Conservation (phyloP, 768 basidiomycete genomes). For the Podaxis sp. region DNA sequence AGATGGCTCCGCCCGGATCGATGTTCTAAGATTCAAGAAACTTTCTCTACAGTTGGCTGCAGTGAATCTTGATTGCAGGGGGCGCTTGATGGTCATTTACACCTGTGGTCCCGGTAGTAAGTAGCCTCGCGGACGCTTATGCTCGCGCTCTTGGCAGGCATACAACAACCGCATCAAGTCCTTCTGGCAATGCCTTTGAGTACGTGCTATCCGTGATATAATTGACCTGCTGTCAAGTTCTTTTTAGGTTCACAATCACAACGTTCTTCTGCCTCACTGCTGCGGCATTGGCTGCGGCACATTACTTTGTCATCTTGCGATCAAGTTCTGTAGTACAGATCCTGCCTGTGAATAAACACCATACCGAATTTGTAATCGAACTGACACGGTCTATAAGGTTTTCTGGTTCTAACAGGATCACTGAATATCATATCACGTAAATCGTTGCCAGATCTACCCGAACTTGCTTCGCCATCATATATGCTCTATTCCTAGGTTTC, state of each 20-base stretch:
- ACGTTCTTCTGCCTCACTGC: slow-evolving; percentile 78
- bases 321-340: slow-evolving; percentile 81
- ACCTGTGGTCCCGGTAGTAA: slow-evolving; percentile 48
- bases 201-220: slow-evolving; percentile 27
- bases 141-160: slow-evolving; percentile 43
- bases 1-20: slow-evolving; percentile 68
- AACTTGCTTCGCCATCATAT: slow-evolving; percentile 76
- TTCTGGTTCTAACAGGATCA: slow-evolving; percentile 68
- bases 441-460: slow-evolving; percentile 85
- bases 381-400: slow-evolving; percentile 37
- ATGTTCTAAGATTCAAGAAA: slow-evolving; percentile 66
- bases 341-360: slow-evolving; percentile 53
- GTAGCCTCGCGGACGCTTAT: too few relatives aligned
- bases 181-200: slow-evolving; percentile 80
- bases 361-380: not conserved
- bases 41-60: slow-evolving; percentile 59
- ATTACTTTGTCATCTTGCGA: slow-evolving; percentile 78
- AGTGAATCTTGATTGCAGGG: slow-evolving; percentile 67
- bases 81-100: slow-evolving; percentile 76
- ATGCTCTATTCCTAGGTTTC: slow-evolving; percentile 78
- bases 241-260: slow-evolving; percentile 69
- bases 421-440: slow-evolving; percentile 77
- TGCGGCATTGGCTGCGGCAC: slow-evolving; percentile 67
- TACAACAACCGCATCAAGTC: slow-evolving; percentile 77
- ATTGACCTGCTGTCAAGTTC: slow-evolving; percentile 7